Conservation (phyloP, 192 early-diverging fungal genomes). For the Phlyctochytrium planicorne region DNA sequence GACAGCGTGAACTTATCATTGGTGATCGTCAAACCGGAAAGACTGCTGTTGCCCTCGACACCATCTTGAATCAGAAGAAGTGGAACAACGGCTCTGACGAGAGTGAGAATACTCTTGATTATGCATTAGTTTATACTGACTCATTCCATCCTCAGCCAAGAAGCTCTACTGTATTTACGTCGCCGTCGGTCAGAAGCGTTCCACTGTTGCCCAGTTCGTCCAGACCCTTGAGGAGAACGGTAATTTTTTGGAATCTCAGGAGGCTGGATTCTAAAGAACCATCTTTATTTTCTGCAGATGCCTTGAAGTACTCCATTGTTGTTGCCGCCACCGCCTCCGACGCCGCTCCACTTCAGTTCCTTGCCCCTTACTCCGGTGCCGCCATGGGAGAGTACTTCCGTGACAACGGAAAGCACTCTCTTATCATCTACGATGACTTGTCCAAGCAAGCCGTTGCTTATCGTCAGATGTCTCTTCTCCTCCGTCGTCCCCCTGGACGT, state of each 20-base stretch:
- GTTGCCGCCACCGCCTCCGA: constrained; percentile 99
- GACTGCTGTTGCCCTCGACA: constrained; percentile 98
- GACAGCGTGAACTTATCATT: constrained; percentile 99
- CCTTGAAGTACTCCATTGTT: constrained; percentile 97
- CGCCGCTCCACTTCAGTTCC: constrained; percentile 97
- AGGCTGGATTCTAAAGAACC: neutral
- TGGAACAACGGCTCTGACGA: constrained; percentile 96
- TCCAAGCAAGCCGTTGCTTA: constrained; percentile 99
- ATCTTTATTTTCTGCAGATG: constrained; percentile 56
- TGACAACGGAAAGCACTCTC: constrained; percentile 96
- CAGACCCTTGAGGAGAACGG: constrained; percentile 95
- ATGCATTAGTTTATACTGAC: neutral
- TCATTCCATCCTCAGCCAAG: constrained; percentile 62
- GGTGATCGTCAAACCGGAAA: constrained; percentile 99
- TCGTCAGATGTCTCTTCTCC: constrained; percentile 99
- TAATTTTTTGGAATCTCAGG: constrained; percentile 31
- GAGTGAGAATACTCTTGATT: constrained; percentile 20
- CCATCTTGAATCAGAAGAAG: constrained; percentile 99
- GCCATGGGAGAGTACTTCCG: constrained; percentile 99
- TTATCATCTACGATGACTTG: constrained; percentile 99
- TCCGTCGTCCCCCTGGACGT: constrained; percentile 99
- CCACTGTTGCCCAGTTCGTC: constrained; percentile 98
- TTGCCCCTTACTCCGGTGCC: constrained; percentile 98
- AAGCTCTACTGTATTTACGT: constrained; percentile 99
- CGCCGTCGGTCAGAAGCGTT: constrained; percentile 98